A percentile compares a stretch with the other conserved stretches of the same genome.
Conservation (phyloP, 495 filamentous ascomycete genomes). For the Aspergillus cavernicola region DNA sequence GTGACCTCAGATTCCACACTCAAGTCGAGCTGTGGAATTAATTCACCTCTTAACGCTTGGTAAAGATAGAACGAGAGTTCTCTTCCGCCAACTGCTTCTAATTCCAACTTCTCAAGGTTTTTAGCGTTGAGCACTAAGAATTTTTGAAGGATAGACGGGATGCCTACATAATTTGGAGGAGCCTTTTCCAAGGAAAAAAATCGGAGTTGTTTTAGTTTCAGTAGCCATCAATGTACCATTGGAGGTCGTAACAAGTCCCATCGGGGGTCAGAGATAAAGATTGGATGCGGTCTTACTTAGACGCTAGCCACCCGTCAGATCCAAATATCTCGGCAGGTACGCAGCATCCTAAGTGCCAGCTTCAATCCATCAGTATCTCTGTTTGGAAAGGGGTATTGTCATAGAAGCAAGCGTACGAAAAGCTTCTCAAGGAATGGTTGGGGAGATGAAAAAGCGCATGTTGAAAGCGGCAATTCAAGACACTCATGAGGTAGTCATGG, state of each 20-base stretch:
- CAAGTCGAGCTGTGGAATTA: too few species aligned
- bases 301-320: background rate
- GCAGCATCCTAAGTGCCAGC: background rate
- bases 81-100: background rate
- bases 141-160: background rate
- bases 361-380: background rate
- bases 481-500: background rate
- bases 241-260: background rate
- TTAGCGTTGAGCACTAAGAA: background rate
- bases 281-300: background rate
- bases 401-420: background rate
- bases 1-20: too few species aligned
- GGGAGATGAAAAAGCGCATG: background rate
- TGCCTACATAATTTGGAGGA: background rate
- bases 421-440: background rate
- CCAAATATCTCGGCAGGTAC: background rate
- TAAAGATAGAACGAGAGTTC: too few species aligned
- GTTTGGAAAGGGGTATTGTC: background rate
- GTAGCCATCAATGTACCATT: background rate
- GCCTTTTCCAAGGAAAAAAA: background rate
- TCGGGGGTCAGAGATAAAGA: background rate
- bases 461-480: background rate
- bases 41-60: too few species aligned
- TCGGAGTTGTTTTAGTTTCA: background rate
- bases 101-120: background rate